These are phyloP conservation scores for Ogataea nakhonphanomensis DNA, from an alignment of 805 yeast genomes.

Conservation along the genomic window DNA sequence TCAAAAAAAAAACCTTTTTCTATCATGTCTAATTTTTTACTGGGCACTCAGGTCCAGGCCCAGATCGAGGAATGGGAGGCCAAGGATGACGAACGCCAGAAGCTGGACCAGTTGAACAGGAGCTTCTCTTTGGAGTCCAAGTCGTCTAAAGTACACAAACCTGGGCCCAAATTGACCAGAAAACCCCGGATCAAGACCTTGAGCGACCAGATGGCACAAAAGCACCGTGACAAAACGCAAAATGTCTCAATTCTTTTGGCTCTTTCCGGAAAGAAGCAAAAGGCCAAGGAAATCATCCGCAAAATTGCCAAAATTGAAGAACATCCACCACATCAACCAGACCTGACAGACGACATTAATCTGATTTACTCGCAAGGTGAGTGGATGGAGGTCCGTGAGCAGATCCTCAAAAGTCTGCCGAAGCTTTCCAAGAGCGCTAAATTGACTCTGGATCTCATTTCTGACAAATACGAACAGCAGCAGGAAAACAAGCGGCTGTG, in stretches of 20 bases:
- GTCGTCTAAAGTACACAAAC: slow-evolving; percentile 1
- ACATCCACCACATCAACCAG: slow-evolving; percentile 1
- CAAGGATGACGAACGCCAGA: slow-evolving; percentile 11
- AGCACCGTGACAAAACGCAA: slow-evolving; percentile 13
- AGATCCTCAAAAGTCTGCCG: slow-evolving; percentile 25
- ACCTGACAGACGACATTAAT: slow-evolving; percentile 10
- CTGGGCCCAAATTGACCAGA: slow-evolving; percentile 1
- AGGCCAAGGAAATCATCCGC: slow-evolving; percentile 27
- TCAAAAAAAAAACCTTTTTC: background rate
- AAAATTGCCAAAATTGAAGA: slow-evolving; percentile 19
- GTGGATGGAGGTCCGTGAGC: slow-evolving; percentile 27
- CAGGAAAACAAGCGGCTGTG: slow-evolving; percentile 9
- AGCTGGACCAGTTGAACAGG: slow-evolving; percentile 5
- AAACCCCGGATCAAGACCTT: slow-evolving; percentile 20
- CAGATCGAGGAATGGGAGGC: slow-evolving; percentile 22
- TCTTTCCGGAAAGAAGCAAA: slow-evolving; percentile 31
- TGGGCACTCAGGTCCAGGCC: slow-evolving; percentile 26
- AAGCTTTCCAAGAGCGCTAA: slow-evolving; percentile 25
- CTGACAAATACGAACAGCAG: slow-evolving; percentile 20
- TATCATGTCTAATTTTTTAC: slow-evolving; percentile 10
- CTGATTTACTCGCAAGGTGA: slow-evolving; percentile 28
- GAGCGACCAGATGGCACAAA: slow-evolving; percentile 24
- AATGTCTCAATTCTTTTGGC: slow-evolving; percentile 23
- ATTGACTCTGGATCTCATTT: slow-evolving; percentile 24
- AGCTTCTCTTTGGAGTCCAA: slow-evolving; percentile 8